These are phyloP conservation scores for Orobanche coerulescens DNA, from an alignment of 257 asterid genomes.

Conservation along the genomic window DNA sequence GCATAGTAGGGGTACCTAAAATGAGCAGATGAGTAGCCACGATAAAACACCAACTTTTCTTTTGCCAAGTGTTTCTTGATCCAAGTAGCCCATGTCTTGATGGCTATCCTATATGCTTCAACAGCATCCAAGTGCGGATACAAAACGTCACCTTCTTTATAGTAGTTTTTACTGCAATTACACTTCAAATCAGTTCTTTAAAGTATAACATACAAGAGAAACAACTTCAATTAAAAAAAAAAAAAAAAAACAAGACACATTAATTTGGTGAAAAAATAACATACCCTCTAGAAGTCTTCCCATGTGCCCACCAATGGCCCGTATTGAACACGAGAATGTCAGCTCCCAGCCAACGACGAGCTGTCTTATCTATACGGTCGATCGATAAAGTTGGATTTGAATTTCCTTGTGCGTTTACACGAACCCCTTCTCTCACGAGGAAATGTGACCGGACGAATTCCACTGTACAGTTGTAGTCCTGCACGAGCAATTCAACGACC, in stretches of 20 bases:
- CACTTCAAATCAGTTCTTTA: constrained; percentile 19
- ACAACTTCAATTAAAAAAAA: not conserved
- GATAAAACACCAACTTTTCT: constrained; percentile 63
- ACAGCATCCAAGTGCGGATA: constrained; percentile 73
- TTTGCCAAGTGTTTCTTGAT: constrained; percentile 36
- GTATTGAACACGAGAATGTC: constrained; percentile 94
- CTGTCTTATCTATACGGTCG: constrained; percentile 73
- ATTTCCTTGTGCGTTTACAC: constrained; percentile 62
- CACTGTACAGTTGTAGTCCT: constrained; percentile 85
- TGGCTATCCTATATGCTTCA: constrained; percentile 86
- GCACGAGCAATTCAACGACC: constrained; percentile 23
- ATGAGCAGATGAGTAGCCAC: constrained; percentile 98
- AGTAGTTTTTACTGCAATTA: constrained; percentile 74
- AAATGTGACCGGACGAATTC: constrained; percentile 88
- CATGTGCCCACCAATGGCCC: constrained; percentile 98
- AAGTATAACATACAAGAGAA: constrained; percentile 3
- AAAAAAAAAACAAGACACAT: not conserved
- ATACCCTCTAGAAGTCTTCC: constrained; percentile 95
- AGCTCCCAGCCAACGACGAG: constrained; percentile 81
- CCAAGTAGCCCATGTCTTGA: constrained; percentile 91
- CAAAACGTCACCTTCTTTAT: constrained; percentile 58
- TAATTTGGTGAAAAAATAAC: not conserved
- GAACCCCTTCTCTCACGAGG: constrained; percentile 88
- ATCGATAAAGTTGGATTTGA: constrained; percentile 86
- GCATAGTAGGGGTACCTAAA: constrained; percentile 46